A percentile compares a stretch with the other conserved stretches of the same genome.
Conservation (phyloP, 306 rosid species). For the Biancaea sappan region DNA sequence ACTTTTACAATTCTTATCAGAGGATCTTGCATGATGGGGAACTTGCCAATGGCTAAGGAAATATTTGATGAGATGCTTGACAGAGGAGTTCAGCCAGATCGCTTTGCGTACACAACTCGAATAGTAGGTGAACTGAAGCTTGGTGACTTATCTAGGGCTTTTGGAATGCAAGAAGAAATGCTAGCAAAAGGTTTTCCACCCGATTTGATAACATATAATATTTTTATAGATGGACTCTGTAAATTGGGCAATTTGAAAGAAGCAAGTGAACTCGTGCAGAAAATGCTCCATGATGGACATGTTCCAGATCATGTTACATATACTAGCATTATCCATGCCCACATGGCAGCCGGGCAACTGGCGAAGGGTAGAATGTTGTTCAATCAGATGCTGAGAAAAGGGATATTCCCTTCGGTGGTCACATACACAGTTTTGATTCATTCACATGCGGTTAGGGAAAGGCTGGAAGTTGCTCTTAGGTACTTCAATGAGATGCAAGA, state of each 20-base stretch:
- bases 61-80: conserved; percentile 67
- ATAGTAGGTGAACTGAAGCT: conserved; percentile 65
- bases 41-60: conserved; percentile 63
- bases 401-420: conserved; percentile 70
- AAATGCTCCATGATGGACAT: conserved; percentile 54
- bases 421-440: conserved; percentile 81
- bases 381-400: conserved; percentile 65
- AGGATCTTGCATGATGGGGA: conserved; percentile 58
- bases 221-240: conserved; percentile 60
- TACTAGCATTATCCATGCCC: conserved; percentile 73
- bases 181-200: conserved; percentile 61
- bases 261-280: conserved; percentile 52
- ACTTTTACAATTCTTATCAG: conserved; percentile 70
- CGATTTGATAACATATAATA: conserved; percentile 65
- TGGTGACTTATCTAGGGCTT: conserved; percentile 60
- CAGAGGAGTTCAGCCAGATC: conserved; percentile 69
- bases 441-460: conserved; percentile 61
- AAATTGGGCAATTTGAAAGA: conserved; percentile 57
- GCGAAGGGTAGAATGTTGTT: conserved; percentile 61
- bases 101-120: conserved; percentile 60
- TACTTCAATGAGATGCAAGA: conserved; percentile 69
- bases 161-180: conserved; percentile 75
- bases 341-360: conserved; percentile 56
- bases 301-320: conserved; percentile 72
- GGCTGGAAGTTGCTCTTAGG: conserved; percentile 56